phyloP scores from a whole-genome alignment of 1,284 basidiomycete species.

The Cryptococcus hybrid region DNA sequence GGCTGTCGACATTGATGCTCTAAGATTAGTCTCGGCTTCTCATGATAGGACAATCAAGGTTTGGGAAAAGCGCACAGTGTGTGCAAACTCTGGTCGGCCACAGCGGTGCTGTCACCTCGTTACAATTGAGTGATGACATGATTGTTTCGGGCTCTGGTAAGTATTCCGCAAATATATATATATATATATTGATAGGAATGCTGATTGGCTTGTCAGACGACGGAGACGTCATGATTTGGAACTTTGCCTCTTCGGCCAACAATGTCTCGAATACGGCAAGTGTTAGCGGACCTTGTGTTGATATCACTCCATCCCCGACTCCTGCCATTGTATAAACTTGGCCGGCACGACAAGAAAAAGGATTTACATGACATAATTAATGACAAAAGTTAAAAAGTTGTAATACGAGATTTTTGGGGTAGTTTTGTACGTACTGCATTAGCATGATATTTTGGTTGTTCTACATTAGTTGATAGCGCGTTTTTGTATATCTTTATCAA shows the following conservation, averaged over 20 bases:
- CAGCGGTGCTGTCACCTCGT: constrained; percentile 86
- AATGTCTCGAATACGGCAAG: not conserved
- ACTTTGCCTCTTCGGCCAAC: constrained; percentile 55
- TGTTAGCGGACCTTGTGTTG: too few relatives aligned
- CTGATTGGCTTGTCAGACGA: constrained; percentile 29
- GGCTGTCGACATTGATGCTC: constrained; percentile 88
- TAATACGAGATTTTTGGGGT: too few relatives aligned
- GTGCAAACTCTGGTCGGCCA: constrained; percentile 91
- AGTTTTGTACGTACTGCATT: too few relatives aligned
- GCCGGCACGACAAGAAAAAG: constrained; percentile 38
- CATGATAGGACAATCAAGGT: constrained; percentile 65
- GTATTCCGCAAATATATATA: not conserved
- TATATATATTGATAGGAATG: constrained; percentile 10
- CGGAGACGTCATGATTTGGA: constrained; percentile 61
- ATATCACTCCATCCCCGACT: not conserved
- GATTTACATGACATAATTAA: too few relatives aligned
- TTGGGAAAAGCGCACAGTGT: constrained; percentile 86
- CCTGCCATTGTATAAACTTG: not conserved
- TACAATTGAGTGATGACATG: constrained; percentile 90
- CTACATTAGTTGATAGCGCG: too few relatives aligned
- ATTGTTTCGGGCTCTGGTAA: constrained; percentile 94
- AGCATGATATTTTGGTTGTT: too few relatives aligned
- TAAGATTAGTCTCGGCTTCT: constrained; percentile 86
- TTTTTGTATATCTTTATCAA: too few relatives aligned
- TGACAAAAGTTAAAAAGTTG: too few relatives aligned